These are phyloP conservation scores for Alternaria sp. DNA, from an alignment of 2,329 filamentous ascomycete species.

Conservation along the genomic window DNA sequence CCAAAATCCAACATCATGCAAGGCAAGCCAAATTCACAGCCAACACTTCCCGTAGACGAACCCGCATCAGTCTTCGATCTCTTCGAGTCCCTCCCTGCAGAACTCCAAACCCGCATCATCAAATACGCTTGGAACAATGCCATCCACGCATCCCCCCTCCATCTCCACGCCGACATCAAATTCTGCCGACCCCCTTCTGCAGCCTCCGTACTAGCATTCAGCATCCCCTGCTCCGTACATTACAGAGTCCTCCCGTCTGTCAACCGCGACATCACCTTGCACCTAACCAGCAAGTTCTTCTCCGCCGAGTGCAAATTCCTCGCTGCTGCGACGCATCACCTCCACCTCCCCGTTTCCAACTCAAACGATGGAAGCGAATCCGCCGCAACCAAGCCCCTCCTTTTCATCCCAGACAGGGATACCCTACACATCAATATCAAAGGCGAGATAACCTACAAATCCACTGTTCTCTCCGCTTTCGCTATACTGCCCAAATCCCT, in stretches of 20 bases:
- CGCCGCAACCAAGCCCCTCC: not conserved
- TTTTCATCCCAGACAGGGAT: not conserved
- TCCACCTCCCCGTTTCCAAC: not conserved
- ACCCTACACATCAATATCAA: not conserved
- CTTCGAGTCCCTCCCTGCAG: not conserved
- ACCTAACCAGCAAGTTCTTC: not conserved
- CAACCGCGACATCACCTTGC: not conserved
- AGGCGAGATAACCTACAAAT: not conserved
- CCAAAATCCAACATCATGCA: not conserved
- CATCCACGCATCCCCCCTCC: not conserved
- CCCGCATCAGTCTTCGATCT: not conserved
- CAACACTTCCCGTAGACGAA: not conserved
- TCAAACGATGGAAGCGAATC: not conserved
- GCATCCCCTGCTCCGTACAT: not conserved
- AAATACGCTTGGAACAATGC: not conserved
- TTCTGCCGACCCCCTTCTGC: not conserved
- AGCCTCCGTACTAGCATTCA: not conserved
- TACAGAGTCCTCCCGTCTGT: not conserved
- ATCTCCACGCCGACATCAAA: not conserved
- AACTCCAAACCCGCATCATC: not conserved
- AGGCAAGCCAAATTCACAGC: not conserved
- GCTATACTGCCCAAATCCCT: fast-evolving
- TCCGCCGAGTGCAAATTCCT: not conserved
- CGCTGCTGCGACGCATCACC: not conserved
- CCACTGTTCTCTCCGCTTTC: not conserved